Percentiles rank a stretch among this genome's conserved stretches.
phyloP scores from a whole-genome alignment of 352 stramenopile genomes.

The Globisporangium rhizosaccharum region DNA sequence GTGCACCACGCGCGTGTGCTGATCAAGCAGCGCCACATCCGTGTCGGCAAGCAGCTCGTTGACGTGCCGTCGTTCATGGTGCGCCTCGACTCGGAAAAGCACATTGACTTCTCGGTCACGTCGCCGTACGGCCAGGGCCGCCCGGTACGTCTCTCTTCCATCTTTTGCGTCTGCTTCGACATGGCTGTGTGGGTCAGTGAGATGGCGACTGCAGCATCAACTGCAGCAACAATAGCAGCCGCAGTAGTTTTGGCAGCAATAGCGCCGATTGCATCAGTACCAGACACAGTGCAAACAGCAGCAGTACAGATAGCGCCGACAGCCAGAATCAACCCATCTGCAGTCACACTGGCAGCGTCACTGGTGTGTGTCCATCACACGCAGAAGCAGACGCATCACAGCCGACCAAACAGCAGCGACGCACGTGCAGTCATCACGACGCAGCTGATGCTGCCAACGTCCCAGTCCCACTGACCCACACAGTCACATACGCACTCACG shows the following conservation, averaged over 20 bases:
- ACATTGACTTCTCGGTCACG: conserved; percentile 99
- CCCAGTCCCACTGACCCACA: neutral
- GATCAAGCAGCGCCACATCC: conserved; percentile 99
- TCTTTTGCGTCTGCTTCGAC: neutral
- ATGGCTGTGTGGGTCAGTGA: neutral
- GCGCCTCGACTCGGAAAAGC: conserved; percentile 97
- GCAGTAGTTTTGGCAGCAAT: neutral
- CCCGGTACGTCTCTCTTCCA: conserved; percentile 39
- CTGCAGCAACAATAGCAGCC: neutral
- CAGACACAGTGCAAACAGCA: neutral
- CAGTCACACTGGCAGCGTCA: no score
- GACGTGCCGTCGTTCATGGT: conserved; percentile 99
- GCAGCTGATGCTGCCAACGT: neutral
- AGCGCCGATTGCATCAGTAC: neutral
- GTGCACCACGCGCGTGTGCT: conserved; percentile 99
- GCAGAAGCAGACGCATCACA: neutral
- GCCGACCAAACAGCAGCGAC: neutral
- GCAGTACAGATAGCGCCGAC: neutral
- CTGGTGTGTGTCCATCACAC: neutral
- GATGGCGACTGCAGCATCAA: neutral
- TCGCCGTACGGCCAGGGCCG: conserved; percentile 97
- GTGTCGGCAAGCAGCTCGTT: conserved; percentile 98
- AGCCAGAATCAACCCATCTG: neutral
- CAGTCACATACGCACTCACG: neutral
- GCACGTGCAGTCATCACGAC: neutral